These are phyloP conservation scores for Magnaporthiopsis incrustans DNA, from an alignment of 2,329 filamentous ascomycete genomes.

Conservation along the genomic window DNA sequence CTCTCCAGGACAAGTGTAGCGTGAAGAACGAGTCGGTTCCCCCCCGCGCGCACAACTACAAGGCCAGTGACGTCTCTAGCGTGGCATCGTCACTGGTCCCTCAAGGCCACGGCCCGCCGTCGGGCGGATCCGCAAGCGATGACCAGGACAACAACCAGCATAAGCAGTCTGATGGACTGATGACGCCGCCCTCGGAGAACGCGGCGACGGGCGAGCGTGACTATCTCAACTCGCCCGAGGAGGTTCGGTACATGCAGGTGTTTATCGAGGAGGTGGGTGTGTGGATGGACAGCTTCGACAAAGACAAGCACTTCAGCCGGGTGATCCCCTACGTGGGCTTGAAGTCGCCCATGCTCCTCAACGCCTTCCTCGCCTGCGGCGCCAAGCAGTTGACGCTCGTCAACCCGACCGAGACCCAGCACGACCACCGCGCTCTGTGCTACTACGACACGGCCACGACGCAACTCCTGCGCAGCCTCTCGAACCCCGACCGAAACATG, in stretches of 20 bases:
- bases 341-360: slow-evolving; percentile 77
- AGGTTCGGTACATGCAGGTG: slow-evolving; percentile 82
- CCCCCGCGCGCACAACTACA: slow-evolving; percentile 20
- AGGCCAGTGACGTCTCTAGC: slow-evolving; percentile 29
- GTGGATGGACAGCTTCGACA: slow-evolving; percentile 92
- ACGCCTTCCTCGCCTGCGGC: slow-evolving; percentile 83
- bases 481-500: slow-evolving; percentile 78
- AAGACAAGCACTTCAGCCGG: slow-evolving; percentile 77
- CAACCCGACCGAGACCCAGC: slow-evolving; percentile 50
- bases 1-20: slow-evolving; percentile 15
- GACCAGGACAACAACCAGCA: slow-evolving; percentile 9
- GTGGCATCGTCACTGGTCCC: slow-evolving; percentile 29
- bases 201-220: slow-evolving; percentile 36
- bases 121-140: slow-evolving; percentile 14
- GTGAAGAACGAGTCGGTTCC: slow-evolving; percentile 18
- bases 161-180: slow-evolving; percentile 19
- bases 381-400: slow-evolving; percentile 71
- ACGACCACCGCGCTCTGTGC: slow-evolving; percentile 67
- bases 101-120: slow-evolving; percentile 25
- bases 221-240: slow-evolving; percentile 65
- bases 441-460: slow-evolving; percentile 85
- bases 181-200: slow-evolving; percentile 34
- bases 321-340: slow-evolving; percentile 77
- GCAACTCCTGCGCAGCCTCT: slow-evolving; percentile 65
- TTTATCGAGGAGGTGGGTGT: slow-evolving; percentile 85